Conservation (phyloP, 805 yeast genomes). For the Cyberlindnera americana region DNA sequence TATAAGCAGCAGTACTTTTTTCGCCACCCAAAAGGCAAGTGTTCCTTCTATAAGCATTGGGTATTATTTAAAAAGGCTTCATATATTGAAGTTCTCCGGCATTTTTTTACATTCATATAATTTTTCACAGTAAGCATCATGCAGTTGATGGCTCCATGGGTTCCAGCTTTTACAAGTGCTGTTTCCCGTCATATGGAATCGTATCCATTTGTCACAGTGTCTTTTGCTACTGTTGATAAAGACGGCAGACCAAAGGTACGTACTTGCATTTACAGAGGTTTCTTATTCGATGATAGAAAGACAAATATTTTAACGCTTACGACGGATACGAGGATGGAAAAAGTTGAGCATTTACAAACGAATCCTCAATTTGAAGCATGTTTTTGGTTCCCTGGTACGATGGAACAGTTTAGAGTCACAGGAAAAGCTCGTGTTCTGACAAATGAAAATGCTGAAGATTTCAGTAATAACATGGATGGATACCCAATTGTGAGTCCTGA, state of each 20-base stretch:
- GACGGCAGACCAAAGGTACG: conserved; percentile 58
- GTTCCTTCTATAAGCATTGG: not conserved
- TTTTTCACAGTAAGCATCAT: too few relatives aligned
- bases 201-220: conserved; percentile 55
- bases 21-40: not conserved
- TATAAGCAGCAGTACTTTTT: too few relatives aligned
- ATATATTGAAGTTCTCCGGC: too few relatives aligned
- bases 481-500: conserved; percentile 32
- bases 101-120: too few relatives aligned
- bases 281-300: conserved; percentile 63
- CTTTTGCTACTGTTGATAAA: conserved; percentile 62
- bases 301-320: conserved; percentile 66
- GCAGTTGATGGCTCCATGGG: conserved; percentile 71
- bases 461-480: conserved; percentile 17
- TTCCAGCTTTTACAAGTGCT: conserved; percentile 57
- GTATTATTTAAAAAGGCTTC: not conserved
- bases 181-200: conserved; percentile 42
- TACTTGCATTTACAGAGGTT: conserved; percentile 71
- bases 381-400: conserved; percentile 59
- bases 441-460: conserved; percentile 13
- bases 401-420: conserved; percentile 68
- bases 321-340: conserved; percentile 68
- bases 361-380: conserved; percentile 70
- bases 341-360: conserved; percentile 44
- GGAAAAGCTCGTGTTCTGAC: conserved; percentile 57